A percentile compares a stretch with the other conserved stretches of the same genome.
phyloP scores from a whole-genome alignment of 176 grass and related monocot species.

The Eleusine coracana region DNA sequence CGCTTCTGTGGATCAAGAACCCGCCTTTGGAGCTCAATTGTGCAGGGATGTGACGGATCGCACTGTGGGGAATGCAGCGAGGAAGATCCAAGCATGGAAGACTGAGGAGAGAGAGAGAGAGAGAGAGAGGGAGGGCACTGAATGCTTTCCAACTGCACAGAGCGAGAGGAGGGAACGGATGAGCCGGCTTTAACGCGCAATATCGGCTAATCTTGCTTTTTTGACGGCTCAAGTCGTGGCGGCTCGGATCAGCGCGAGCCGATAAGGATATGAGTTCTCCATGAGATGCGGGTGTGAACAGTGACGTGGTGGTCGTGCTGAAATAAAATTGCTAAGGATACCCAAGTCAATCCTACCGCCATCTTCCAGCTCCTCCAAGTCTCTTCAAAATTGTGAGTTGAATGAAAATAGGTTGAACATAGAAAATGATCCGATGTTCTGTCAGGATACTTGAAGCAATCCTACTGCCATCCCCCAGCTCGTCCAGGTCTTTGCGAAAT shows the following conservation, averaged over 20 bases:
- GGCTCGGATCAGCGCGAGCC: constrained; percentile 1
- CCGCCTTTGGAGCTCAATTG: constrained; percentile 25
- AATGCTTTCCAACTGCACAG: constrained; percentile 68
- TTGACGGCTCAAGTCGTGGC: background rate
- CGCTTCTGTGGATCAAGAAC: background rate
- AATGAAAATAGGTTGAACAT: too few relatives aligned
- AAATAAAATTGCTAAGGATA: too few relatives aligned
- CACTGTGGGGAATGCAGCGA: constrained; percentile 31
- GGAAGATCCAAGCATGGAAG: constrained; percentile 23
- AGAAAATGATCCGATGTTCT: too few relatives aligned
- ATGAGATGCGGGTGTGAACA: too few relatives aligned
- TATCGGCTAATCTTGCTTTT: constrained; percentile 1
- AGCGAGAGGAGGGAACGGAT: constrained; percentile 37
- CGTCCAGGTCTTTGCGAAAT: too few relatives aligned
- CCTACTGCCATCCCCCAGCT: too few relatives aligned
- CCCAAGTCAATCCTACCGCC: too few relatives aligned
- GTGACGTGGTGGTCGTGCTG: too few relatives aligned
- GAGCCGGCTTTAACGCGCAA: constrained; percentile 48
- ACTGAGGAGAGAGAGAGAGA: constrained; percentile 18
- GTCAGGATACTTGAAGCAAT: too few relatives aligned
- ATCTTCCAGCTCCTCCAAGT: too few relatives aligned
- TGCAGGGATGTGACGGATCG: background rate
- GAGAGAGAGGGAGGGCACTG: constrained; percentile 35
- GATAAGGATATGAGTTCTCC: background rate
- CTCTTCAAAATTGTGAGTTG: too few relatives aligned